These are phyloP conservation scores for Geotrichum carabidarum DNA, from an alignment of 1,139 yeast genomes.

Conservation along the genomic window DNA sequence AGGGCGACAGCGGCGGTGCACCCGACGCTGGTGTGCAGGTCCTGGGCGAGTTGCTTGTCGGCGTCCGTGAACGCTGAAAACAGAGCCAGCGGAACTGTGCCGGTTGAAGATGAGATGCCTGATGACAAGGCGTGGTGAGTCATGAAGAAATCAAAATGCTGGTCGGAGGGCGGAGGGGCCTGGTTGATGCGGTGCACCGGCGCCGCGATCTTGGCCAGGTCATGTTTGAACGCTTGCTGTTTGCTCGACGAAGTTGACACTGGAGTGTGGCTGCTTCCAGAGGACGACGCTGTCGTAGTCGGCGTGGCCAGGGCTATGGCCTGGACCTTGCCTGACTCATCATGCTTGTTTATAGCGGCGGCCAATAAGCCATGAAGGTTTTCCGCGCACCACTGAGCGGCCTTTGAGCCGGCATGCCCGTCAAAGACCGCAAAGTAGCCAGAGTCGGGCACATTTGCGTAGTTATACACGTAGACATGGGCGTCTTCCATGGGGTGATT, in stretches of 20 bases:
- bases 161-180: neutral
- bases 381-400: conserved; percentile 95
- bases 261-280: too few relatives aligned
- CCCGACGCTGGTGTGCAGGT: conserved; percentile 61
- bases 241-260: neutral
- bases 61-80: conserved; percentile 59
- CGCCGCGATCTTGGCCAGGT: neutral
- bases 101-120: neutral
- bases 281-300: neutral
- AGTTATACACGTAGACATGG: conserved; percentile 88
- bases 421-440: conserved; percentile 95
- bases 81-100: conserved; percentile 34
- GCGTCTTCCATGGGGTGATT: conserved; percentile 84
- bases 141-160: conserved; percentile 3
- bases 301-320: neutral
- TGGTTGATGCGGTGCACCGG: conserved; percentile 1
- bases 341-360: conserved; percentile 41
- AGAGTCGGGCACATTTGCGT: conserved; percentile 83
- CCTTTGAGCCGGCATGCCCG: conserved; percentile 94
- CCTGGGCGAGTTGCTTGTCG: conserved; percentile 58
- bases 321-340: too few relatives aligned
- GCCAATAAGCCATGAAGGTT: conserved; percentile 67
- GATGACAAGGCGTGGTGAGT: neutral
- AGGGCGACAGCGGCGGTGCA: conserved; percentile 96
- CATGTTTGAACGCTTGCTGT: neutral